Base-by-base conservation (phyloP, 176 grass and related monocot genomes). In the Oryza australiensis region DNA sequence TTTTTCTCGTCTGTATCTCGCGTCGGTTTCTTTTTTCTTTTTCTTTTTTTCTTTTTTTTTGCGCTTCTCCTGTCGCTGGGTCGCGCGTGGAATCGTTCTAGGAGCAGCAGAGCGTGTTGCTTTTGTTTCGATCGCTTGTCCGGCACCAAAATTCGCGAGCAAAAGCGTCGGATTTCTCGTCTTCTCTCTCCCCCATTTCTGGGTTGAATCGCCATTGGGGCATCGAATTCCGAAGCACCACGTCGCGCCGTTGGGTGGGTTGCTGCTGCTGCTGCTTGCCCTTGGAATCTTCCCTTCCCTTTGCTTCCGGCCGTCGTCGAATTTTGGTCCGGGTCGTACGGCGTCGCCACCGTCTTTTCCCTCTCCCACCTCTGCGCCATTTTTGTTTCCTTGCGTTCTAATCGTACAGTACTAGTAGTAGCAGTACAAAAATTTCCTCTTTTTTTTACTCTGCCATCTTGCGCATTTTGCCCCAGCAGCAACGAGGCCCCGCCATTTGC, bases 401-500 rank as follows among this genome's bases (percentile, higher is more conserved):
- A 40, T 40, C 38, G 0, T 46, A 15, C 46, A 49, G 46, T 55
- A n/a, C 51, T 46, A 55, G 18, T 8, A 55, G 14, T 1, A 48
- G 14, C 1, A 33, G 28, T 41, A 26, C 20, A 33, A 64, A 64
- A 48, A 33, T 68, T 70, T 60, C 55, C 22, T 64, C 51, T 53
- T 26, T 64, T 74, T 82, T 49, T 42, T 22, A 5, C 45, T 51
- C 4, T 7, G 71, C 22, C n/a, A 60, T 49, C 12, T 37, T 26
- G 20, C 26, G 12, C 26, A 7, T 65, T n/a, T 48, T 10, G 55
- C 55, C 13, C 43, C 12, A 14, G 20, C 55, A 60, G 24, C 15
- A 37, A 23, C 80, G 48, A 79, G 87, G 82, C 12, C 82, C 70
- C 83, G 87, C 87, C 87, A 86, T 82, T 33, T 86, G 88, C 78